These are phyloP conservation scores for Bruguiera hainesii DNA, from an alignment of 441 rosid species.

Conservation along the genomic window DNA sequence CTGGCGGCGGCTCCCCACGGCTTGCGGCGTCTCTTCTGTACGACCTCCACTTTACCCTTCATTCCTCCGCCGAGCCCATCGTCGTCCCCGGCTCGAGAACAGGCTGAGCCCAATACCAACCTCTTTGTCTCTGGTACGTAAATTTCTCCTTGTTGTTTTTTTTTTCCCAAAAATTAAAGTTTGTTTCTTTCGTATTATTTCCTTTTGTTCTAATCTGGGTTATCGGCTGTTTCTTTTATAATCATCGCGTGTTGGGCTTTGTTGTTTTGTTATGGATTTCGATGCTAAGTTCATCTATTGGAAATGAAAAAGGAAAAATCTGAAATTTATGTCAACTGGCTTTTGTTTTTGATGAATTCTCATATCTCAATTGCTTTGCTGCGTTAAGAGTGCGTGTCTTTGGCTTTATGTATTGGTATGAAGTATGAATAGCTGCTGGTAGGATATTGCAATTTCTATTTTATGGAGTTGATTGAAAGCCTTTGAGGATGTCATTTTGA, in stretches of 20 bases:
- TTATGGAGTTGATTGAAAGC: too few species aligned
- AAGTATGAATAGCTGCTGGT: too few species aligned
- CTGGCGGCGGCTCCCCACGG: constrained; percentile 35
- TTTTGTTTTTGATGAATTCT: too few species aligned
- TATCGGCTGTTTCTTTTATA: not conserved
- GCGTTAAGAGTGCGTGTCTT: too few species aligned
- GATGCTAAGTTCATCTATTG: too few species aligned
- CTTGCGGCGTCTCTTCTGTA: constrained; percentile 50
- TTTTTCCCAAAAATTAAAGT: not conserved
- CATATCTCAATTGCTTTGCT: too few species aligned
- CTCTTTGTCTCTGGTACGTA: constrained; percentile 70
- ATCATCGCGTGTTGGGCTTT: not conserved
- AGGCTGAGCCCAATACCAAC: constrained; percentile 71
- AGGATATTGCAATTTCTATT: too few species aligned
- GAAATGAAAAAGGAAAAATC: not conserved
- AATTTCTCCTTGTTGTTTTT: not conserved
- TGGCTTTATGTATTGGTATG: too few species aligned
- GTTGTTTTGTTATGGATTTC: too few species aligned
- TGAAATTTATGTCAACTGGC: not conserved
- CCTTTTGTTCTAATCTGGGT: not conserved
- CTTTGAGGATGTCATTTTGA: too few species aligned
- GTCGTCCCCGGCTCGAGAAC: constrained; percentile 36
- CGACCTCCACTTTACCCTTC: constrained; percentile 44
- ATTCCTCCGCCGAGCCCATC: constrained; percentile 28
- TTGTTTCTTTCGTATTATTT: constrained; percentile 6